A percentile compares a stretch with the other conserved stretches of the same genome.
These are phyloP conservation scores for Penicillium hordei DNA, from an alignment of 2,329 filamentous ascomycete species.

Conservation along the genomic window DNA sequence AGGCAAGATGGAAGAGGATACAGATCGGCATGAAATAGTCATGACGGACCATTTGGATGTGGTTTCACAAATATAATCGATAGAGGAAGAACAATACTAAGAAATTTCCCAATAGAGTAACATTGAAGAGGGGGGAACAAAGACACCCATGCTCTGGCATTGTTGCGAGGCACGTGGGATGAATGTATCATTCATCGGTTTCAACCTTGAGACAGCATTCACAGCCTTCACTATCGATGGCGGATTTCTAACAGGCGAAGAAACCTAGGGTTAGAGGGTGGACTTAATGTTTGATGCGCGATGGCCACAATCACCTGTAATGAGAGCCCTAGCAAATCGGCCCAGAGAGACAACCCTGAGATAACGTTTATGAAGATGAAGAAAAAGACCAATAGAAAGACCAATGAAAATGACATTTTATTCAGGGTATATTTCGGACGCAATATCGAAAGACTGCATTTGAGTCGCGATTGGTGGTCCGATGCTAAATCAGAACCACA, in stretches of 20 bases:
- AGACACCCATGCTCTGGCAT: constrained; percentile 20
- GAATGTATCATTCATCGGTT: neutral
- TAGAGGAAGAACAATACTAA: constrained; percentile 20
- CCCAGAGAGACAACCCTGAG: neutral
- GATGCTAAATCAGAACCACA: constrained; percentile 8
- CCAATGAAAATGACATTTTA: constrained; percentile 10
- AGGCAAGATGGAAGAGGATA: neutral
- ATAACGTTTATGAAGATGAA: neutral
- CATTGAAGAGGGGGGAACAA: constrained; percentile 26
- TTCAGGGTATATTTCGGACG: constrained; percentile 20
- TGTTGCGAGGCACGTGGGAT: constrained; percentile 17
- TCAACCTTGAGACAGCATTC: neutral
- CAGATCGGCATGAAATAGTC: constrained; percentile 1
- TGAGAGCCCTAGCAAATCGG: neutral
- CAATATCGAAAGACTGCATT: constrained; percentile 1
- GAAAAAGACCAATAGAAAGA: neutral
- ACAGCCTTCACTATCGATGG: neutral
- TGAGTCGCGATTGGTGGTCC: constrained; percentile 1
- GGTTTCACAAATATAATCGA: neutral
- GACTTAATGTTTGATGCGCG: neutral
- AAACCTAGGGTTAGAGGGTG: neutral
- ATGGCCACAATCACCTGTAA: neutral
- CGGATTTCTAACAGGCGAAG: neutral
- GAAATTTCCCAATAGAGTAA: constrained; percentile 19
- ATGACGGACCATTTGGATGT: neutral